A percentile compares a stretch with the other conserved stretches of the same genome.
Evolutionary conservation across 106 monocot species (phyloP).

Genomic region (Chionographis japonica): DNA sequence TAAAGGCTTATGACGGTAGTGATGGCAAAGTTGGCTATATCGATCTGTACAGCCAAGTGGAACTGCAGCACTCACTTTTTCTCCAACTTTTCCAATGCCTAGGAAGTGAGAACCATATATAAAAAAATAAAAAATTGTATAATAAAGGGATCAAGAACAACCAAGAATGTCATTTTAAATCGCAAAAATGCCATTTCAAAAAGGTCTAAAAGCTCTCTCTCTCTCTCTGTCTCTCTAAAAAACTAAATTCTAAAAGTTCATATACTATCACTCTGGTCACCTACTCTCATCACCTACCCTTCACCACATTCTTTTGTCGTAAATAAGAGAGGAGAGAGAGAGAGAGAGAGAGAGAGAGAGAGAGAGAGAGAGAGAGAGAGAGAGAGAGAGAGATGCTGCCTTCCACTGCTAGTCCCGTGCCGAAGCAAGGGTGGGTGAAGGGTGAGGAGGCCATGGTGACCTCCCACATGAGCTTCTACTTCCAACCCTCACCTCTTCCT

Average conservation of each 20-base stretch:
- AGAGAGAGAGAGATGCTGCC: conserved; percentile 7
- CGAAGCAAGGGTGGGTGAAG: conserved; percentile 18
- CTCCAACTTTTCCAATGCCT: neutral
- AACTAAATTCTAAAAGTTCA: neutral
- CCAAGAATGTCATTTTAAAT: no score
- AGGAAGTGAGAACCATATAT: neutral
- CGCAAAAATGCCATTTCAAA: no score
- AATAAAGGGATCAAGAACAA: neutral
- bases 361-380: neutral
- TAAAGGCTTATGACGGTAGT: conserved; percentile 4
- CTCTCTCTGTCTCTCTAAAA: no score
- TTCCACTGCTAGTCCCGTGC: conserved; percentile 7
- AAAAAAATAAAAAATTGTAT: neutral
- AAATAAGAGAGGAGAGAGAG: neutral
- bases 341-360: neutral
- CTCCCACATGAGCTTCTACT: conserved; percentile 18
- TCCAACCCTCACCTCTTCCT: conserved; percentile 9
- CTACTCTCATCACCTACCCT: conserved; percentile 1
- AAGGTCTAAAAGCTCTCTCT: no score
- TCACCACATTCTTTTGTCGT: conserved; percentile 14
- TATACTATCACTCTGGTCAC: no score
- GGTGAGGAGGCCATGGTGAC: conserved; percentile 1
- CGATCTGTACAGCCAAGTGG: no score
- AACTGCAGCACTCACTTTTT: neutral
- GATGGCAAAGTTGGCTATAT: conserved; percentile 10